Percentiles rank a stretch among this genome's conserved stretches.
phyloP scores from a whole-genome alignment of 495 filamentous ascomycete species.

The Lasiosphaeriaceae sp. region DNA sequence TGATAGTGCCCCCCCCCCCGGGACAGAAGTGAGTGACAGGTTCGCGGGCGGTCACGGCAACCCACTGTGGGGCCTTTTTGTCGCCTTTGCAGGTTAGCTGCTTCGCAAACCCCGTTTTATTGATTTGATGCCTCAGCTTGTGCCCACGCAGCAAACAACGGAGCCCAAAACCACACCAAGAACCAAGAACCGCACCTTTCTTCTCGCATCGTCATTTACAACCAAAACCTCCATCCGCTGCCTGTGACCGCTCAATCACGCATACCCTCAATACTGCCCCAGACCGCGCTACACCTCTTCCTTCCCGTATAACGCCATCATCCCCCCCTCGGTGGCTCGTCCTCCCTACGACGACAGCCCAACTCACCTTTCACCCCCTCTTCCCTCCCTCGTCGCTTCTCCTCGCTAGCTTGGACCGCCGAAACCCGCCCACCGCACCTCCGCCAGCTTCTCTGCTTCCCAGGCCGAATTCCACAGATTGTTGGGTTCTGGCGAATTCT shows the following conservation, averaged over 20 bases:
- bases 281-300: too few relatives aligned
- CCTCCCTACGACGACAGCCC: too few relatives aligned
- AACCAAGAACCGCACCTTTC: background rate
- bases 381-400: background rate
- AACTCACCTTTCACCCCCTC: background rate
- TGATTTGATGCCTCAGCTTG: constrained; percentile 8
- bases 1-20: background rate
- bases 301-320: too few relatives aligned
- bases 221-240: background rate
- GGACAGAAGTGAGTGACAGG: too few relatives aligned
- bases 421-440: background rate
- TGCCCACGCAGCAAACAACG: background rate
- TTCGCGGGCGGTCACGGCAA: too few relatives aligned
- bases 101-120: constrained; percentile 4
- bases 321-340: too few relatives aligned
- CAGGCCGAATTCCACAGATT: background rate
- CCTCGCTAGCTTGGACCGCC: background rate
- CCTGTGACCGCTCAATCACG: too few relatives aligned
- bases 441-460: background rate
- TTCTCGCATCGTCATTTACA: background rate
- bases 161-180: background rate
- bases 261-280: too few relatives aligned
- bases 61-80: too few relatives aligned
- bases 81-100: background rate
- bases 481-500: constrained; percentile 2